Base-by-base conservation (phyloP, 2,329 filamentous ascomycete genomes). In the Huntiella savannae region DNA sequence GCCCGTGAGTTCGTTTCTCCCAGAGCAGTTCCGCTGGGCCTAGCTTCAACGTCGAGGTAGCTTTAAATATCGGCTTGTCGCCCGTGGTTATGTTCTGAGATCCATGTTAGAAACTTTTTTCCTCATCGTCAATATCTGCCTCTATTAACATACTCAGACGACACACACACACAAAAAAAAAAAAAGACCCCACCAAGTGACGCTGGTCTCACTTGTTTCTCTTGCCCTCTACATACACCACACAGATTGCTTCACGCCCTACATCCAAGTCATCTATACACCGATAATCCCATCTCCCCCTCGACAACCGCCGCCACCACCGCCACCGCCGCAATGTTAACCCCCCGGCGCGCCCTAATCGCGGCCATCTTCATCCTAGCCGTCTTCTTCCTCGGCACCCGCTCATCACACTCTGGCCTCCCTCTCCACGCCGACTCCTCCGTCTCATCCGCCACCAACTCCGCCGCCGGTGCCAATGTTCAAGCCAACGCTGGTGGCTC, bases 261-360 rank as follows among this genome's bases (percentile, higher is more conserved):
- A 41, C 22, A 12, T 33, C 15, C 22, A 13, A 8, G 11, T 6
- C 38, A 10, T 16, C 17, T 17, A 40, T 40, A 40, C 3, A 40
- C 15, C 16, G 15, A 40, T 7, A 8, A 12, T 12, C 12, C 22
- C 12, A 32, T 15, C 40, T 16, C 35, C 35, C 12, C 5, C n/a
- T n/a, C 33, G 11, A 15, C 19, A 5, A 4, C 6, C 22, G 6
- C 7, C 22, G 22, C 22, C 22, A 2, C 22, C 22, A 28, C 22
- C 6, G 22, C 22, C 22, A 28, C 43, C 16, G 17, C 17, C 57
- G 64, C 57, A 49, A 92, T 92, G 84, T 71, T 87, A 59, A 82
- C 81, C 56, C 83, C 82, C 58, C 75, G 77, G 57, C 79, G 82
- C 62, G 81, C 82, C 57, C 61, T 92, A 52, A 64, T 84, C 54